Evolutionary conservation across 1,284 basidiomycete species (phyloP).

Genomic region (Malassezia furfur): DNA sequence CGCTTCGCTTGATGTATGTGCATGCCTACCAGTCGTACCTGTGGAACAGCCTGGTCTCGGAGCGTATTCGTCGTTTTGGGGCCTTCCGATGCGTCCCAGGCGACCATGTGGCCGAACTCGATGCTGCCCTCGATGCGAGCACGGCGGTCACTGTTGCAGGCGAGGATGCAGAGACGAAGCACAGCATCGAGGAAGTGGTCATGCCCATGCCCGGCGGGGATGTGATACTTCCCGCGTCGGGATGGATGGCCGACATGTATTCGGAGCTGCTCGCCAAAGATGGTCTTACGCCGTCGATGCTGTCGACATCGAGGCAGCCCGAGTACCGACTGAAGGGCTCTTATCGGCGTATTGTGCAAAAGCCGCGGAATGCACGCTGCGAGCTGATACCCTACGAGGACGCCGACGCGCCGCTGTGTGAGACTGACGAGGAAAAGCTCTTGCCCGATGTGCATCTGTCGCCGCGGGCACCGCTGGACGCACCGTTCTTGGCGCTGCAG

Average conservation of each 20-base stretch:
- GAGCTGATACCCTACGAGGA: conserved; percentile 77
- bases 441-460: conserved; percentile 50
- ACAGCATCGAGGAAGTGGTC: conserved; percentile 83
- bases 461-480: background rate
- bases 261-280: conserved; percentile 68
- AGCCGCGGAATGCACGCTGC: conserved; percentile 72
- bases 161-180: conserved; percentile 61
- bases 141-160: conserved; percentile 35
- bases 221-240: conserved; percentile 70
- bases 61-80: conserved; percentile 56
- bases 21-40: conserved; percentile 98
- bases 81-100: conserved; percentile 62
- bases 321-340: conserved; percentile 86
- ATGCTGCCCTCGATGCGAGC: background rate
- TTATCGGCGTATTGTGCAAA: conserved; percentile 80
- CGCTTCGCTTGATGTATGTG: conserved; percentile 92
- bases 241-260: conserved; percentile 70
- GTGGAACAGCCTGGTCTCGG: conserved; percentile 79
- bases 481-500: conserved; percentile 28
- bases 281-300: conserved; percentile 76
- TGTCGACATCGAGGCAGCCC: conserved; percentile 54
- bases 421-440: conserved; percentile 85
- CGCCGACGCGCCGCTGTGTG: conserved; percentile 77
- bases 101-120: conserved; percentile 52
- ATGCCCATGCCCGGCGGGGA: conserved; percentile 91